Conservation (phyloP, 192 early-diverging fungal species). For the Coemansia pectinata region DNA sequence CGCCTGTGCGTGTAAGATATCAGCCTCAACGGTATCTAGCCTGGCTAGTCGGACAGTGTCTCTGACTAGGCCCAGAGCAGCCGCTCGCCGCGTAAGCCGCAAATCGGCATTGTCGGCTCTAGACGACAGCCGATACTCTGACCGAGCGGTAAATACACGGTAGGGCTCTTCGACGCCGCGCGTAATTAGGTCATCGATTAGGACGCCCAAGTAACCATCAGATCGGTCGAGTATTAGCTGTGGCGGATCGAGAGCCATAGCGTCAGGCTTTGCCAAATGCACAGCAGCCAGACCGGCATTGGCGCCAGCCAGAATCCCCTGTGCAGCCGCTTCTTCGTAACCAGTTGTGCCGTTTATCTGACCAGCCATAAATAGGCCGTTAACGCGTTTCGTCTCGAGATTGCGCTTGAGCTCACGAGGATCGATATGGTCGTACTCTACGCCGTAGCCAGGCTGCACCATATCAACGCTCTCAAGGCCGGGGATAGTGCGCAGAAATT, state of each 20-base stretch:
- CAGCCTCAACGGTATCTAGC: conserved; percentile 46
- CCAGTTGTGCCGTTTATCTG: conserved; percentile 91
- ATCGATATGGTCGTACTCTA: conserved; percentile 86
- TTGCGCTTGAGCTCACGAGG: conserved; percentile 75
- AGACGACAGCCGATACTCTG: conserved; percentile 75
- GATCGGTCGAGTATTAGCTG: conserved; percentile 71
- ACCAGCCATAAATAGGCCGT: conserved; percentile 75
- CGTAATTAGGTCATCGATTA: conserved; percentile 80
- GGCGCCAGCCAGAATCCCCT: conserved; percentile 76
- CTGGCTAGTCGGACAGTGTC: conserved; percentile 51
- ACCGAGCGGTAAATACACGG: conserved; percentile 78
- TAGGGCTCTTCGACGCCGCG: conserved; percentile 84
- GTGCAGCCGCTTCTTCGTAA: conserved; percentile 81
- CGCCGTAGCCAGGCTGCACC: conserved; percentile 75
- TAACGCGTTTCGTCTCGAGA: conserved; percentile 76
- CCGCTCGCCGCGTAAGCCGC: conserved; percentile 69
- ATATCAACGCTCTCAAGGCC: conserved; percentile 76
- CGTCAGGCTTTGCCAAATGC: conserved; percentile 8
- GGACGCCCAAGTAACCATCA: conserved; percentile 79
- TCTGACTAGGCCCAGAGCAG: conserved; percentile 56
- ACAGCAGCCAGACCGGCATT: conserved; percentile 69
- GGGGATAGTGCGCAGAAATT: conserved; percentile 69
- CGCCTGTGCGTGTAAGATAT: conserved; percentile 55
- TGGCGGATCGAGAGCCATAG: not conserved
- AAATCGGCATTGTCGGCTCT: conserved; percentile 80